phyloP scores from a whole-genome alignment of 2,329 filamentous ascomycete genomes.

The Colletotrichum truncatum region DNA sequence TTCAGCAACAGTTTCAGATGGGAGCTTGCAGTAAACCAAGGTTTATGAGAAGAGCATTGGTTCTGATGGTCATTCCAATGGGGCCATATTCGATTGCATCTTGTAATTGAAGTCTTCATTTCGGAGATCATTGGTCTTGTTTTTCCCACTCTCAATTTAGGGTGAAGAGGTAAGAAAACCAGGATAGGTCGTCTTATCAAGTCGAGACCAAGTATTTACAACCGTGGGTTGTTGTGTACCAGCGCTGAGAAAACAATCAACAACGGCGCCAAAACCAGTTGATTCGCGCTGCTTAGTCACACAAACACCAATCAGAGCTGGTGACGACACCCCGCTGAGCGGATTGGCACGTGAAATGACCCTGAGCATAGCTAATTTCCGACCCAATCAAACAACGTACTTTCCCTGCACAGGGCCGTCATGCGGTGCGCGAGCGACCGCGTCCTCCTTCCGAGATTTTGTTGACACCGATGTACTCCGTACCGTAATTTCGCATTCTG shows the following conservation, averaged over 20 bases:
- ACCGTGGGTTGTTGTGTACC: neutral
- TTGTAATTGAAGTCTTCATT: no score
- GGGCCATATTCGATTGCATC: neutral
- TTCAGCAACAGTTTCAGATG: constrained; percentile 5
- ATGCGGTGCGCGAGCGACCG: constrained; percentile 31
- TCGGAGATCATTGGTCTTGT: no score
- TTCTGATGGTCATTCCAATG: neutral
- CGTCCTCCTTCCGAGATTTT: constrained; percentile 30
- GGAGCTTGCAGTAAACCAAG: neutral
- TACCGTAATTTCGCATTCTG: constrained; percentile 26
- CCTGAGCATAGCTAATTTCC: constrained; percentile 30
- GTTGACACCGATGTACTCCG: constrained; percentile 29
- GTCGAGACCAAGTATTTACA: no score
- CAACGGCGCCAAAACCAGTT: neutral
- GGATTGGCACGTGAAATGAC: constrained; percentile 31
- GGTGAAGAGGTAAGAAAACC: no score
- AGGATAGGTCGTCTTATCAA: no score
- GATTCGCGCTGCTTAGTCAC: constrained; percentile 18
- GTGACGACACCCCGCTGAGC: constrained; percentile 8
- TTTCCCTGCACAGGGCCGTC: constrained; percentile 27
- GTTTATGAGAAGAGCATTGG: neutral
- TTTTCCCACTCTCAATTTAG: no score
- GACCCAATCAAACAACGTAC: constrained; percentile 25
- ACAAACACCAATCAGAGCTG: neutral
- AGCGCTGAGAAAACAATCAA: neutral